These are phyloP conservation scores for Cucurbita maxima DNA, from an alignment of 306 rosid species.

Conservation along the genomic window DNA sequence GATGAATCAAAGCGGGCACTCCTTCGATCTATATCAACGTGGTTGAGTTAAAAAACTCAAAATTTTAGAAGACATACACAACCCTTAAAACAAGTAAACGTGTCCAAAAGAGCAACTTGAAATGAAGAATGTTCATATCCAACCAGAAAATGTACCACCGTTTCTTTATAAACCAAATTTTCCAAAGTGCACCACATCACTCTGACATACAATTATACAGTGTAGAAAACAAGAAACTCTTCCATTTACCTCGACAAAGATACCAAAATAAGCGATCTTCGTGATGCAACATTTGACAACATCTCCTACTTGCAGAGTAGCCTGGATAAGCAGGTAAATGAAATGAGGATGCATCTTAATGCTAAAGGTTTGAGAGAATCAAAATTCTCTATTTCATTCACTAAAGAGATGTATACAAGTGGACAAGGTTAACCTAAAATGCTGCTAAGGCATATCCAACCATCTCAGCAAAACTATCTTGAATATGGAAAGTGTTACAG, in stretches of 20 bases:
- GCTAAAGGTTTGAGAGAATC: too few relatives aligned
- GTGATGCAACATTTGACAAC: conserved; percentile 63
- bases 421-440: neutral
- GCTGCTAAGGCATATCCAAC: neutral
- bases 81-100: neutral
- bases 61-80: neutral
- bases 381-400: too few relatives aligned
- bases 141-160: neutral
- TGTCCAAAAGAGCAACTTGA: neutral
- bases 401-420: too few relatives aligned
- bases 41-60: neutral
- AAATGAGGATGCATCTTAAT: too few relatives aligned
- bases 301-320: conserved; percentile 83
- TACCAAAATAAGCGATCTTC: conserved; percentile 80
- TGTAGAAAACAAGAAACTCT: neutral
- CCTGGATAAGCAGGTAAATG: conserved; percentile 33
- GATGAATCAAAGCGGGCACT: conserved; percentile 82
- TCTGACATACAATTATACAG: neutral
- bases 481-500: neutral
- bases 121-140: neutral
- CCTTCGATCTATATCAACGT: conserved; percentile 53
- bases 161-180: neutral
- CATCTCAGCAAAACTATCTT: neutral
- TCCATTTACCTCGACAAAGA: conserved; percentile 76
- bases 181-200: neutral